phyloP scores from a whole-genome alignment of 805 yeast species.

The Suhomyces tanzawaensis region DNA sequence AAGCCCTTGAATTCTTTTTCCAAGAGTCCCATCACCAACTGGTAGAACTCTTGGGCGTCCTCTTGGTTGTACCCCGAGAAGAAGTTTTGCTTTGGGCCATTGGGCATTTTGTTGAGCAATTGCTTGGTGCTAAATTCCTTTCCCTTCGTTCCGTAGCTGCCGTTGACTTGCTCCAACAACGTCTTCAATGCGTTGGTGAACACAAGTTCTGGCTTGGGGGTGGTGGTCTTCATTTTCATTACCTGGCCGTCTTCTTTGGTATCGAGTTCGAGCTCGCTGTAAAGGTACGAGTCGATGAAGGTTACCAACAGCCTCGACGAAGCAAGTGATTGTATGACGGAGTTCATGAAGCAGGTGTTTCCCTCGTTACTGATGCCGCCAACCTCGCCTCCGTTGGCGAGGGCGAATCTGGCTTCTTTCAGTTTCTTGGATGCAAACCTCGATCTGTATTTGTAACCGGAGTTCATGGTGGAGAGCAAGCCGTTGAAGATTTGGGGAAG shows the following conservation, averaged over 20 bases:
- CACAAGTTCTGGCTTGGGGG: constrained; percentile 25
- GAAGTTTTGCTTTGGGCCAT: constrained; percentile 74
- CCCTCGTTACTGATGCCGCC: constrained; percentile 92
- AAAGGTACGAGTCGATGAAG: constrained; percentile 49
- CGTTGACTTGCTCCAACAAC: constrained; percentile 58
- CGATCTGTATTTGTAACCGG: constrained; percentile 7
- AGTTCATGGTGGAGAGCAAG: constrained; percentile 8
- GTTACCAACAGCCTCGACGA: constrained; percentile 60
- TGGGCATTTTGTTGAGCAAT: constrained; percentile 65
- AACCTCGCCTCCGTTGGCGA: constrained; percentile 63
- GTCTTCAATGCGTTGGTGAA: constrained; percentile 56
- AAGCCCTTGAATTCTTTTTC: constrained; percentile 53
- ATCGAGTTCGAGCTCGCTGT: constrained; percentile 28
- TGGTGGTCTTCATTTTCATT: constrained; percentile 17
- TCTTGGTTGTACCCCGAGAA: constrained; percentile 88
- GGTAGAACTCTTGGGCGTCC: constrained; percentile 96
- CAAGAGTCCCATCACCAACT: constrained; percentile 63
- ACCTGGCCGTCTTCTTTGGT: constrained; percentile 11
- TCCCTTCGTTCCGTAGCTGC: constrained; percentile 47
- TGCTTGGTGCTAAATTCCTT: constrained; percentile 62
- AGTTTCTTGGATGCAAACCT: constrained; percentile 11
- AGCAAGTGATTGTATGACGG: constrained; percentile 80
- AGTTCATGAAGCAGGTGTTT: constrained; percentile 92
- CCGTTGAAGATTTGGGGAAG: constrained; percentile 5
- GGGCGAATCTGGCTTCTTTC: constrained; percentile 38